Base-by-base conservation (phyloP, 495 filamentous ascomycete species). In the Aspergillus panamensis region DNA sequence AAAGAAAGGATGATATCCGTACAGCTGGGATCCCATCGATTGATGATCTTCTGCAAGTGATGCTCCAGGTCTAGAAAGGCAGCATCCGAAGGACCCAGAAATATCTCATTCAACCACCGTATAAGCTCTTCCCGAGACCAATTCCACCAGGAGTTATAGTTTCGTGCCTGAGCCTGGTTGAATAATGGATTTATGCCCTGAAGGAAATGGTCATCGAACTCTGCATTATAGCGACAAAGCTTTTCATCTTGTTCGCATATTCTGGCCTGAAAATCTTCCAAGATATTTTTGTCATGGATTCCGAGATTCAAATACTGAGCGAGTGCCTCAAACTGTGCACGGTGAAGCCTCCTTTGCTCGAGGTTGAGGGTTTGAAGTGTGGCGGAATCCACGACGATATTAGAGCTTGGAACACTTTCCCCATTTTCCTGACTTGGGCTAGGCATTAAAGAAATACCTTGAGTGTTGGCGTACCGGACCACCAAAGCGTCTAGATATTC, bases 61-160 rank as follows among this genome's bases (percentile, higher is more conserved):
- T 48, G 20, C 32, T 57, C 45, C 14, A 50, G 48, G 7, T 20
- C 17, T 6, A 30, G 17, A 31, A 48, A 17, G n/a, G 8, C 44
- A 17, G 45, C 44, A 39, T 52, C 43, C 4, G 39, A n/a, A 40
- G 51, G 68, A 94, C 96, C 71, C 94, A 92, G 48, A 88, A 85
- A 68, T 61, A 97, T 91, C 66, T 97, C 92, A 73, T 90, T 96
- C 76, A 91, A 95, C 91, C 97, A 96, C 73, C 82, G 89, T 25
- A 97, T 81, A 42, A 92, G 91, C 70, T 97, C 95, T 67, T 97
- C 93, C 52, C 95, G 88, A 32, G 87, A 92, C 94, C 94, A 99
- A 72, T 99, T 99, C 94, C 94, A 99, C 4, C 91, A 93, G 1
- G 93, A 97, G 69, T 97, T 92, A 73, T 97, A 99, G 10, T 94